These are phyloP conservation scores for Chaetomium olivaceum DNA, from an alignment of 2,329 filamentous ascomycete genomes.

Conservation along the genomic window DNA sequence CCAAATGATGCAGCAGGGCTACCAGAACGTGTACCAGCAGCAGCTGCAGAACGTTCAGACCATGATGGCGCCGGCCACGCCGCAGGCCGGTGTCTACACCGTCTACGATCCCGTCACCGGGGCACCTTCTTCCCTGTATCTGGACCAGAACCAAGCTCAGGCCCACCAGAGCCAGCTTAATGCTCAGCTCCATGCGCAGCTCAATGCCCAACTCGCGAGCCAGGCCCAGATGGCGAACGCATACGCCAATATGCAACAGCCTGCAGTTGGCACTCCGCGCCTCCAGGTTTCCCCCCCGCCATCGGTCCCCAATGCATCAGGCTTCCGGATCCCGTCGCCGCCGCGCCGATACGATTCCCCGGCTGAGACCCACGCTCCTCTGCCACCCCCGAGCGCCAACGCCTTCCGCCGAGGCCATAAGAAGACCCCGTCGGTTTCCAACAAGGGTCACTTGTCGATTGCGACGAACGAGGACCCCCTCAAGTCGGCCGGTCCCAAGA, in stretches of 20 bases:
- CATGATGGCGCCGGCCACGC: slow-evolving; percentile 53
- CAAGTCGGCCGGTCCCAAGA: slow-evolving; percentile 71
- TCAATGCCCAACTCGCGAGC: slow-evolving; percentile 40
- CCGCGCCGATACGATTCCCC: slow-evolving; percentile 69
- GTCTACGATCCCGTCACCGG: slow-evolving; percentile 86
- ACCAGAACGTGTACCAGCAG: slow-evolving; percentile 58
- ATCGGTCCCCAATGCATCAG: slow-evolving; percentile 54
- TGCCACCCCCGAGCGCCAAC: slow-evolving; percentile 85
- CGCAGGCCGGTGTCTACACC: slow-evolving; percentile 74
- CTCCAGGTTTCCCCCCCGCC: slow-evolving; percentile 82
- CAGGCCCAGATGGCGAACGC: slow-evolving; percentile 45
- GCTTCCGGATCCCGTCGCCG: slow-evolving; percentile 64
- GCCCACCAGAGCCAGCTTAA: slow-evolving; percentile 45
- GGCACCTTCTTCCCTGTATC: slow-evolving; percentile 77
- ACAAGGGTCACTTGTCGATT: slow-evolving; percentile 50
- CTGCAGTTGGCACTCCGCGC: slow-evolving; percentile 63
- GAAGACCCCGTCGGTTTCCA: slow-evolving; percentile 77
- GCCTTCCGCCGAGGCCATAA: slow-evolving; percentile 93
- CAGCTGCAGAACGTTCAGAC: slow-evolving; percentile 50
- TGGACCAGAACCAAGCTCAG: slow-evolving; percentile 63
- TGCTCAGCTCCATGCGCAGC: slow-evolving; percentile 43
- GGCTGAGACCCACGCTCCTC: slow-evolving; percentile 61
- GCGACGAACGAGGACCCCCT: slow-evolving; percentile 48
- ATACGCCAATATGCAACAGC: slow-evolving; percentile 50
- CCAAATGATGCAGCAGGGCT: slow-evolving; percentile 54